These are phyloP conservation scores for Pleoardoris graminearum DNA, from an alignment of 2,329 filamentous ascomycete species.

Conservation along the genomic window DNA sequence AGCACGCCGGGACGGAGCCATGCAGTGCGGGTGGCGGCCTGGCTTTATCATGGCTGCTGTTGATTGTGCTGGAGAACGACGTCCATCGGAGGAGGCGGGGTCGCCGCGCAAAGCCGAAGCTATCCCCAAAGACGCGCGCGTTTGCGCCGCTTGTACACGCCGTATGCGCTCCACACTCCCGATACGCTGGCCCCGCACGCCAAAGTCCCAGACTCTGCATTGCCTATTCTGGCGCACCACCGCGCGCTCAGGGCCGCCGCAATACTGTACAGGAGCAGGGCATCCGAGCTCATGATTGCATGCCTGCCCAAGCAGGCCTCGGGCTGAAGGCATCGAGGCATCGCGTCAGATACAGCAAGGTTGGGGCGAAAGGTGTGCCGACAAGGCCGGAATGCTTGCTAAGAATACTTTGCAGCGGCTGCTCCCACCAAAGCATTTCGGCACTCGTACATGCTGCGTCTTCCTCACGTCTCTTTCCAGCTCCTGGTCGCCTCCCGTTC, in stretches of 20 bases:
- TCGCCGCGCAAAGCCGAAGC: constrained; percentile 23
- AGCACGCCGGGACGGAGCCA: not conserved
- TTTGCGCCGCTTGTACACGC: not conserved
- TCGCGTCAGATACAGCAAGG: too few species aligned
- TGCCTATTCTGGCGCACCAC: too few species aligned
- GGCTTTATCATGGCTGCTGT: constrained; percentile 18
- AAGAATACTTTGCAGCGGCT: too few species aligned
- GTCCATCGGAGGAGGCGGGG: constrained; percentile 9
- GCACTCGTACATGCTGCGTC: not conserved
- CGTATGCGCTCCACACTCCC: not conserved
- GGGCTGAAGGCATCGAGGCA: too few species aligned
- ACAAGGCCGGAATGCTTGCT: too few species aligned
- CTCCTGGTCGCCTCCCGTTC: not conserved
- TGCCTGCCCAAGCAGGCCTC: too few species aligned
- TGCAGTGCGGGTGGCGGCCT: constrained; percentile 2
- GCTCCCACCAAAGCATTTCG: too few species aligned
- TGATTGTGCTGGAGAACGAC: constrained; percentile 14
- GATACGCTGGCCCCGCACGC: not conserved
- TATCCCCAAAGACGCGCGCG: constrained; percentile 22
- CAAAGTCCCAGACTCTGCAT: not conserved
- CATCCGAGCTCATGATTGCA: too few species aligned
- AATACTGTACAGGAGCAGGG: too few species aligned
- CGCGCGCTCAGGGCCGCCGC: too few species aligned
- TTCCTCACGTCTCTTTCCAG: not conserved
- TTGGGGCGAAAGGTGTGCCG: too few species aligned